Evolutionary conservation across 2,329 filamentous ascomycete species (phyloP), one percentile per base, ranked within the genome.

Genomic region (Cercospora citrullina): DNA sequence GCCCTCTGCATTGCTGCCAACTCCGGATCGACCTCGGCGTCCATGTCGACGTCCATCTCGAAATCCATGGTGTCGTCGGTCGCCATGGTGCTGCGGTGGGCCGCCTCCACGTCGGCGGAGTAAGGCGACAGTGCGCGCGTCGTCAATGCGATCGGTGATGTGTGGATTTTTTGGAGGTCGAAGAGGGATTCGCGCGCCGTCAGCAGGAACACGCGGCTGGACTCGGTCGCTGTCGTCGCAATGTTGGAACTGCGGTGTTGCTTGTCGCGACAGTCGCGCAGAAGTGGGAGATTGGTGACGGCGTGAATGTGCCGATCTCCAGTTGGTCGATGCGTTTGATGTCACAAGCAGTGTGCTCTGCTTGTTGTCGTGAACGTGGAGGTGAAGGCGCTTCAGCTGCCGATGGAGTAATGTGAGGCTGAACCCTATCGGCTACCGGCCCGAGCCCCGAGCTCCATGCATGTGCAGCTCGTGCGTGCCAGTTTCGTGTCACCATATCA

Each of bases 11-110:
- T 70, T 30, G 72, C 72, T 66, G 74, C 74, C 33, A 77, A 70
- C 53, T 79, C 77, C 8, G 73, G 71, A 65, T 78, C 76, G 71
- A 78, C 74, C 57, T 77, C 75, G 33, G 75, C 70, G 60, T 78
- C 77, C 68, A 75, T 73, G 65, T 69, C 68, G 36, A 68, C 60
- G 45, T 64, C 63, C 66, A 68, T 68, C 30, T 67, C 69, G n/a
- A 60, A 57, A 58, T 66, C 64, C 66, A 70, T 71, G 4, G 55
- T 65, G 39, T 62, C 33, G 65, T 63, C 48, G 30, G 66, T 64
- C 48, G 63, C 39, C 63, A 65, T 65, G 21, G 28, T 16, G 39
- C 14, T 16, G 39, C 14, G 9, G 45, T 64, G 62, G 48, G 31
- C 30, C 30, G 48, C 31, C 8, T 64, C 62, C 12, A 64, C 62